A percentile compares a stretch with the other conserved stretches of the same genome.
Evolutionary conservation across 331 rosid species (phyloP).

Genomic region (Quercus tomentella): DNA sequence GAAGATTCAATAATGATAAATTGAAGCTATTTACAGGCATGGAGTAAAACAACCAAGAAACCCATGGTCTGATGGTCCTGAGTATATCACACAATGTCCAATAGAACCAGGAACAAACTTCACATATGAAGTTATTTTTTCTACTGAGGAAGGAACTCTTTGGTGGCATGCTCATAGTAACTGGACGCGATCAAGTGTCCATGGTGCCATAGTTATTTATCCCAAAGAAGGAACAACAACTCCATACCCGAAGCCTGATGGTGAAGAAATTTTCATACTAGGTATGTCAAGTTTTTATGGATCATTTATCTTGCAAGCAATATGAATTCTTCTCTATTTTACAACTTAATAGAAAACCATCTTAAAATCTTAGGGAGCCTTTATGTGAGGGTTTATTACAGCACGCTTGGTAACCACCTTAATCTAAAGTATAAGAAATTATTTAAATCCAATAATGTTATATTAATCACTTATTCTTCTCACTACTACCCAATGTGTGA

Average conservation of each 20-base stretch:
- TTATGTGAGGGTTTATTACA: no score
- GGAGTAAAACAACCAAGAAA: not conserved
- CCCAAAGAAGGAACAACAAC: not conserved
- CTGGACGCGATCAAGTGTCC: not conserved
- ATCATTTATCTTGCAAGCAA: no score
- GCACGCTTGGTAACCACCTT: no score
- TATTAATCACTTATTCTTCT: no score
- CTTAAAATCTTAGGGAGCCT: no score
- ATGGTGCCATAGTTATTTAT: not conserved
- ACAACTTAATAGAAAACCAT: no score
- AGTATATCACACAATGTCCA: not conserved
- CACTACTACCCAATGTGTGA: no score
- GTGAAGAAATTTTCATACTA: not conserved
- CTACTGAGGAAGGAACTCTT: not conserved
- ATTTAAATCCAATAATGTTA: no score
- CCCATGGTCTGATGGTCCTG: conserved; percentile 1
- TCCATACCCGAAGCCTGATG: not conserved
- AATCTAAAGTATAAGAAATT: no score
- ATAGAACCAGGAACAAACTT: not conserved
- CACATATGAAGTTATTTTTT: not conserved
- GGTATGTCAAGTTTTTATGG: not conserved
- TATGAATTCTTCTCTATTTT: not conserved
- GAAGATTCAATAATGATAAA: not conserved
- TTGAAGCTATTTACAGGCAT: not conserved
- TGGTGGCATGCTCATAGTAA: conserved; percentile 1